These are phyloP conservation scores for Gracilaria gracilis DNA, from an alignment of 23 red algal genomes.

Conservation along the genomic window DNA sequence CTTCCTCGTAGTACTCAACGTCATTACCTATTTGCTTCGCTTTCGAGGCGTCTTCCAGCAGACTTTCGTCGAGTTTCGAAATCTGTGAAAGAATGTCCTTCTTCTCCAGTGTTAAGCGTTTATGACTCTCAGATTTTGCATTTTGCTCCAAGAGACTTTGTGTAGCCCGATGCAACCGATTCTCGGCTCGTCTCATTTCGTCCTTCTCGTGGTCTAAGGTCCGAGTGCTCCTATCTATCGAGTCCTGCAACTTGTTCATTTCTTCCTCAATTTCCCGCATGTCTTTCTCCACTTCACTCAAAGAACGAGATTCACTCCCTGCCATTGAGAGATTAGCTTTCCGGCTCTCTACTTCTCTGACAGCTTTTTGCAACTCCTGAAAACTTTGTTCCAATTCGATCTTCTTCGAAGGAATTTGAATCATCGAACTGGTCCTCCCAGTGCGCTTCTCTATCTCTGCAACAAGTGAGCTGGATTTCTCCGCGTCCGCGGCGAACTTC, in stretches of 20 bases:
- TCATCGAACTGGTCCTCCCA: constrained; percentile 16
- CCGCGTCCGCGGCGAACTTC: not conserved
- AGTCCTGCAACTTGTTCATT: constrained; percentile 31
- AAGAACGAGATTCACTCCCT: constrained; percentile 17
- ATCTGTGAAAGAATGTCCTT: constrained; percentile 13
- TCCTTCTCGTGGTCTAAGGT: constrained; percentile 52
- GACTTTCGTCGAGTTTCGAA: constrained; percentile 5
- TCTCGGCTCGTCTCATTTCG: constrained; percentile 43
- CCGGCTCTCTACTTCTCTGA: constrained; percentile 14
- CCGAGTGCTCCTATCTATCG: constrained; percentile 28
- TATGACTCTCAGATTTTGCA: constrained; percentile 43
- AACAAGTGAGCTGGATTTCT: constrained; percentile 17
- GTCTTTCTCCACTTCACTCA: constrained; percentile 46
- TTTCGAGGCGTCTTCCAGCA: not conserved
- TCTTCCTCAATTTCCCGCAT: constrained; percentile 45
- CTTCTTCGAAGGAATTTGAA: constrained; percentile 34
- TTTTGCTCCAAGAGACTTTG: constrained; percentile 37
- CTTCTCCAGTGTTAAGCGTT: constrained; percentile 48
- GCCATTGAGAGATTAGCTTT: not conserved
- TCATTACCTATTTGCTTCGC: not conserved
- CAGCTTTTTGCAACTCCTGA: constrained; percentile 27
- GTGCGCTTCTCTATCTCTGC: constrained; percentile 6
- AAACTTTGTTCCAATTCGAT: constrained; percentile 46
- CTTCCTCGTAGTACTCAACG: constrained; percentile 40
- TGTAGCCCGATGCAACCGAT: constrained; percentile 34